These are phyloP conservation scores for Lepiota brunneoincarnata DNA, from an alignment of 768 basidiomycete species.

Conservation along the genomic window DNA sequence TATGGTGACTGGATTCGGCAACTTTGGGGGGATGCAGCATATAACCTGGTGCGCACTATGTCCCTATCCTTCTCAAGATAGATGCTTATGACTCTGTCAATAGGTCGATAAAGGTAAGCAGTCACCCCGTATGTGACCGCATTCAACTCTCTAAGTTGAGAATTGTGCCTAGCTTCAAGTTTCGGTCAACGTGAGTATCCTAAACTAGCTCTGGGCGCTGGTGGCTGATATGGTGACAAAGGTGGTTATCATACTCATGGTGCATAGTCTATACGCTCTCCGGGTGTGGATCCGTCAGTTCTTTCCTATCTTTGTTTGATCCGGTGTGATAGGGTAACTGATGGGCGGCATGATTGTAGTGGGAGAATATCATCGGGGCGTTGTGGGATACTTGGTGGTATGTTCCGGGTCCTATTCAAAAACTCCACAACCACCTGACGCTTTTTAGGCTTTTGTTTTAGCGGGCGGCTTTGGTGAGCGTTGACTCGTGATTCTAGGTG, in stretches of 20 bases:
- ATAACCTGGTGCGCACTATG: conserved; percentile 28
- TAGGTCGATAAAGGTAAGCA: conserved; percentile 33
- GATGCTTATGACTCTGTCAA: not conserved
- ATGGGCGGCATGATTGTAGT: conserved; percentile 14
- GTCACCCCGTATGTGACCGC: not conserved
- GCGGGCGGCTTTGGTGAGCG: conserved; percentile 36
- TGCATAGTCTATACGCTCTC: conserved; percentile 45
- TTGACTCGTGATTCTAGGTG: not conserved
- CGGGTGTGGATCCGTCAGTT: conserved; percentile 47
- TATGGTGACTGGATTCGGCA: conserved; percentile 33
- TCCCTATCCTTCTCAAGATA: not conserved
- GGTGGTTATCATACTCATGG: conserved; percentile 41
- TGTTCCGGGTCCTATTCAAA: not conserved
- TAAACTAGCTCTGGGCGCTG: not conserved
- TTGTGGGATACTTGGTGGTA: conserved; percentile 25
- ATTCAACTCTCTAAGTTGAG: not conserved
- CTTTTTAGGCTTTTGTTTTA: conserved; percentile 29
- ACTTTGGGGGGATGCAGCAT: conserved; percentile 19
- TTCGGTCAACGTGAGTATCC: conserved; percentile 34
- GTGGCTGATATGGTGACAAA: conserved; percentile 13
- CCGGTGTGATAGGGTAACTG: conserved; percentile 23
- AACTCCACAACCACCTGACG: not conserved
- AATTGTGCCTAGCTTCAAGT: conserved; percentile 33
- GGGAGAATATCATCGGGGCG: conserved; percentile 23
- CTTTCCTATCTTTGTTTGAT: conserved; percentile 1